Percentiles rank a stretch among this genome's conserved stretches.
These are phyloP conservation scores for Sindora glabra DNA, from an alignment of 306 rosid species.

Conservation along the genomic window DNA sequence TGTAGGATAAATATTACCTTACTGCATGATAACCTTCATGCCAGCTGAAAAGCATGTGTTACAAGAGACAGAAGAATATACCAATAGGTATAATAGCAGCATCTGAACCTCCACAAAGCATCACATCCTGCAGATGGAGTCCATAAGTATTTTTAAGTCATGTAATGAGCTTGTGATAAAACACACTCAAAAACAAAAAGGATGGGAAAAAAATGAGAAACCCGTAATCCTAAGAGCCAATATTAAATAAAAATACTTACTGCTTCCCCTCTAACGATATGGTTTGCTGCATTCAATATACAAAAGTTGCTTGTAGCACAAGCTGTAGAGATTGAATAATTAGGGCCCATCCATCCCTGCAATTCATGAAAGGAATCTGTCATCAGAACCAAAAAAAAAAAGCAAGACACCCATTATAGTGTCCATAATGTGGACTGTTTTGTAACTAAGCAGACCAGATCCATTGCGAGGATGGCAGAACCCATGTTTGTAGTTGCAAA, in stretches of 20 bases:
- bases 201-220: no score
- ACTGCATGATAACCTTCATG: no score
- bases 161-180: neutral
- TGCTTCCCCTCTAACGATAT: conserved; percentile 70
- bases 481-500: conserved; percentile 70
- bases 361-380: no score
- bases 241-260: conserved; percentile 30
- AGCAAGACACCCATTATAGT: no score
- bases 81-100: conserved; percentile 61
- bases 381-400: no score
- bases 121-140: conserved; percentile 41
- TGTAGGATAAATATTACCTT: no score
- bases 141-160: neutral
- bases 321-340: conserved; percentile 60
- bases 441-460: conserved; percentile 51
- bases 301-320: conserved; percentile 73
- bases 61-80: conserved; percentile 6
- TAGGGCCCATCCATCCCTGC: conserved; percentile 79
- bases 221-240: neutral
- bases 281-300: conserved; percentile 59
- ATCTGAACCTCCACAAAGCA: conserved; percentile 74
- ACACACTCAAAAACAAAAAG: neutral
- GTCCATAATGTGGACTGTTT: no score
- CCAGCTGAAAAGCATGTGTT: neutral
- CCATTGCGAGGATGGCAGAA: conserved; percentile 70